These are phyloP conservation scores for Solanum infundibuliforme DNA, from an alignment of 257 asterid species.

Conservation along the genomic window DNA sequence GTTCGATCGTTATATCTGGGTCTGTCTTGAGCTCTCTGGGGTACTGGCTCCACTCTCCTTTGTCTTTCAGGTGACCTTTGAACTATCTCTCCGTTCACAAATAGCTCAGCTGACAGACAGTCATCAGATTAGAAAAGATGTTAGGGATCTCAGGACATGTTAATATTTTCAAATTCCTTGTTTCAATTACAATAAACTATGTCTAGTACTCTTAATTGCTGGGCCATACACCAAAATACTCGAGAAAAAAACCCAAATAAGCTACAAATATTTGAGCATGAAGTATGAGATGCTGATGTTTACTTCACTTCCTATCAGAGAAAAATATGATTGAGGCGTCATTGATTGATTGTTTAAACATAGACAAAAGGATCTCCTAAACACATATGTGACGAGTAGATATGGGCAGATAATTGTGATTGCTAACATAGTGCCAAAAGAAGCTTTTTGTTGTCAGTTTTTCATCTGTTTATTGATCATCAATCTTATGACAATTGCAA, in stretches of 20 bases:
- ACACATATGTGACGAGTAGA: background rate
- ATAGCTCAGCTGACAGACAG: conserved; percentile 58
- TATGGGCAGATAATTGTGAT: background rate
- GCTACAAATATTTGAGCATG: background rate
- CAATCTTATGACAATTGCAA: background rate
- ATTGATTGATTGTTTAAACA: background rate
- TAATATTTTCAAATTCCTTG: background rate
- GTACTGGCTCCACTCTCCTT: conserved; percentile 90
- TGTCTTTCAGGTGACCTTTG: conserved; percentile 95
- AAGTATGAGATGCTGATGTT: background rate
- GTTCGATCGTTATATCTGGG: conserved; percentile 92
- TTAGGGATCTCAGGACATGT: background rate
- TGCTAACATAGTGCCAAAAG: background rate
- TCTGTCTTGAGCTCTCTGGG: conserved; percentile 81
- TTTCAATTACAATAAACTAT: background rate
- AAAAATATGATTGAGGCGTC: background rate
- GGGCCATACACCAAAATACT: background rate
- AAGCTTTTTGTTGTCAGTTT: background rate
- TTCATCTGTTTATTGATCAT: background rate
- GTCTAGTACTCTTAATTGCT: background rate
- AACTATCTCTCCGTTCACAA: conserved; percentile 84
- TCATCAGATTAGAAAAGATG: background rate
- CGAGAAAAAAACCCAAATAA: background rate
- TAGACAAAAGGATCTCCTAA: background rate
- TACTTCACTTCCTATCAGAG: background rate